phyloP scores from a whole-genome alignment of 169 alveolate genomes.

The Plasmodium ovale region DNA sequence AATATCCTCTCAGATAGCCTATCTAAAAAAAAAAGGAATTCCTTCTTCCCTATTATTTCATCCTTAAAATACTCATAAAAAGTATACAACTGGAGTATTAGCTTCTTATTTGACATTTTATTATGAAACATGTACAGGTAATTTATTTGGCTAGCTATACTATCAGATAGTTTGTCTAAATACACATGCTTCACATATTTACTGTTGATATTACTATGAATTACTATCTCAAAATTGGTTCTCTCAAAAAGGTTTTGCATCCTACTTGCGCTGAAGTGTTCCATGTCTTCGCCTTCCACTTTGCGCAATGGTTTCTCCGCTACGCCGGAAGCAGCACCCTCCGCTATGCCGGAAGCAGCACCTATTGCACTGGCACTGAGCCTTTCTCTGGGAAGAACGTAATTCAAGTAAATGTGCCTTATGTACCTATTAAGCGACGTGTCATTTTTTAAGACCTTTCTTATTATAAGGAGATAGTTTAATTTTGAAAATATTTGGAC shows the following conservation, averaged over 20 bases:
- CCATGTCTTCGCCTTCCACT: background rate
- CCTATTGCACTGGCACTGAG: background rate
- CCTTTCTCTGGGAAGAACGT: slow-evolving; percentile 2
- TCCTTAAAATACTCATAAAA: slow-evolving; percentile 21
- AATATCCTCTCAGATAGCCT: slow-evolving; percentile 28
- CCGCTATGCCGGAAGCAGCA: too few relatives aligned
- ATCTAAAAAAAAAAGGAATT: slow-evolving; percentile 65
- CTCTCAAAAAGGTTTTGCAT: background rate
- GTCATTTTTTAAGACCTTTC: slow-evolving; percentile 24
- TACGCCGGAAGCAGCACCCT: too few relatives aligned
- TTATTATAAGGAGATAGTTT: slow-evolving; percentile 53
- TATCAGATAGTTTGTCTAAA: slow-evolving; percentile 23
- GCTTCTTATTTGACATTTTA: slow-evolving; percentile 7
- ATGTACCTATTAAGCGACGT: slow-evolving; percentile 18
- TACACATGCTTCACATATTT: slow-evolving; percentile 47
- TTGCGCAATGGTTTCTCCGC: background rate
- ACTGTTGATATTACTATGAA: slow-evolving; percentile 51
- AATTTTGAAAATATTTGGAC: slow-evolving; percentile 44
- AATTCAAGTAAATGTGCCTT: slow-evolving; percentile 7
- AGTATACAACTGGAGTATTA: slow-evolving; percentile 15
- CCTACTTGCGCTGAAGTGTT: background rate
- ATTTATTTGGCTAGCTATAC: slow-evolving; percentile 26
- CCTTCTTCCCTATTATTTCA: slow-evolving; percentile 17
- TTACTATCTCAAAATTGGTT: slow-evolving; percentile 4
- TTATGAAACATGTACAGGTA: slow-evolving; percentile 55